phyloP scores from a whole-genome alignment of 352 stramenopile species.

The Halophytophthora polymorphica region DNA sequence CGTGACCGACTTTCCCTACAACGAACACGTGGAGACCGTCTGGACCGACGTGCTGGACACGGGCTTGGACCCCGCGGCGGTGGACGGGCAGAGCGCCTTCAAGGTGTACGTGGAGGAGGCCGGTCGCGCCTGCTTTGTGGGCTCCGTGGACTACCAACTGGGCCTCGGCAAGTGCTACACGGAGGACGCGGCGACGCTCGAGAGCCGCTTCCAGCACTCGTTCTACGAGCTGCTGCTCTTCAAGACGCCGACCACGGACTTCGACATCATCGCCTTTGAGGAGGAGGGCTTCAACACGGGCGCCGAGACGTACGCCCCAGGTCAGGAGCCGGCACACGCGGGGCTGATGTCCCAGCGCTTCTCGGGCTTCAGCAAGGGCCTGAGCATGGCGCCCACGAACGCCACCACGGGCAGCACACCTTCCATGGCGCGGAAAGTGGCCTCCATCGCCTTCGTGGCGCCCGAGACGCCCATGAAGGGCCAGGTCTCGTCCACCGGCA shows the following conservation, averaged over 20 bases:
- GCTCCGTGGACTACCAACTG: conserved; percentile 5
- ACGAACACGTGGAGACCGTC: conserved; percentile 30
- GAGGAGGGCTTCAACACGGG: conserved; percentile 28
- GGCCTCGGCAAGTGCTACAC: conserved; percentile 39
- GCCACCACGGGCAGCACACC: conserved; percentile 12
- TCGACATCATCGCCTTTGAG: conserved; percentile 41
- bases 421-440: conserved; percentile 22
- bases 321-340: conserved; percentile 7
- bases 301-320: not conserved
- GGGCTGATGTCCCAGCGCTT: conserved; percentile 20
- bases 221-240: conserved; percentile 45
- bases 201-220: conserved; percentile 25
- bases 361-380: conserved; percentile 24
- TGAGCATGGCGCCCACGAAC: conserved; percentile 14
- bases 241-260: conserved; percentile 29
- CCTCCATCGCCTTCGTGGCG: conserved; percentile 21
- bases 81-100: conserved; percentile 26
- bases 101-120: conserved; percentile 47
- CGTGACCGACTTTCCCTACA: conserved; percentile 34
- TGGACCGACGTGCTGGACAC: conserved; percentile 27
- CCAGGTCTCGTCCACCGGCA: conserved; percentile 11
- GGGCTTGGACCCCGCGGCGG: conserved; percentile 25
- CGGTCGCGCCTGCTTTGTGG: conserved; percentile 38
- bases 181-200: conserved; percentile 16
- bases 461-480: no score